These are phyloP conservation scores for Aristolochia californica DNA, from an alignment of 164 flowering plant species.

Conservation along the genomic window DNA sequence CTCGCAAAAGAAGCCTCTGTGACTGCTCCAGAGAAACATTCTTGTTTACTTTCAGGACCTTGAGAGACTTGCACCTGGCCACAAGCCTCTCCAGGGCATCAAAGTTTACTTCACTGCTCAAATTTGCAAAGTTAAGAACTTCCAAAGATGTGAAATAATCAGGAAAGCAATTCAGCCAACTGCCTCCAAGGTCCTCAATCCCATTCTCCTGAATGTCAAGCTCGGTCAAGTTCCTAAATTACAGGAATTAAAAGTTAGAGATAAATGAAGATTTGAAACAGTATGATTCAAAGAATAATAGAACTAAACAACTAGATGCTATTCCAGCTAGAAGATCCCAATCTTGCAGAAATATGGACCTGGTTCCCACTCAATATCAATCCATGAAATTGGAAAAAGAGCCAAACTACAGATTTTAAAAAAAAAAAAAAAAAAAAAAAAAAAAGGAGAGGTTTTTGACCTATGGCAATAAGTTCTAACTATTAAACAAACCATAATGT, in stretches of 20 bases:
- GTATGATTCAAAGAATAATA: neutral
- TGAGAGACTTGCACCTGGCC: slow-evolving; percentile 50
- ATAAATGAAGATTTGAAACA: too few species aligned
- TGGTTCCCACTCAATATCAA: neutral
- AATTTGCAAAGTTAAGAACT: slow-evolving; percentile 48
- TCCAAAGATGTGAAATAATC: slow-evolving; percentile 60
- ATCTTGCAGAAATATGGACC: neutral
- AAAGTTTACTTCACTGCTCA: slow-evolving; percentile 35
- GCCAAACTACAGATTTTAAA: too few species aligned
- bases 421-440: too few species aligned
- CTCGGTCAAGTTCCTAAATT: slow-evolving; percentile 45
- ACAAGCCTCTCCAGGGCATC: slow-evolving; percentile 63
- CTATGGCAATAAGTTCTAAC: too few species aligned
- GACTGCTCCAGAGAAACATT: slow-evolving; percentile 42
- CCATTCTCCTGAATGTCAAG: slow-evolving; percentile 54
- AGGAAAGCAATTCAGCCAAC: slow-evolving; percentile 72
- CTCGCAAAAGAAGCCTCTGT: slow-evolving; percentile 39
- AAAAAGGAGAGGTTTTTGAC: too few species aligned
- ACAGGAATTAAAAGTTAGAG: neutral
- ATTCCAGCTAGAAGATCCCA: neutral
- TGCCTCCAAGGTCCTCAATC: slow-evolving; percentile 42
- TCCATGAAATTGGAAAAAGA: neutral
- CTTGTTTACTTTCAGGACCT: slow-evolving; percentile 51
- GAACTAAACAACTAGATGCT: neutral
- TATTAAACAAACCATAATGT: too few species aligned